phyloP scores from a whole-genome alignment of 2,329 filamentous ascomycete genomes.

The Phaeomoniella chlamydospora region DNA sequence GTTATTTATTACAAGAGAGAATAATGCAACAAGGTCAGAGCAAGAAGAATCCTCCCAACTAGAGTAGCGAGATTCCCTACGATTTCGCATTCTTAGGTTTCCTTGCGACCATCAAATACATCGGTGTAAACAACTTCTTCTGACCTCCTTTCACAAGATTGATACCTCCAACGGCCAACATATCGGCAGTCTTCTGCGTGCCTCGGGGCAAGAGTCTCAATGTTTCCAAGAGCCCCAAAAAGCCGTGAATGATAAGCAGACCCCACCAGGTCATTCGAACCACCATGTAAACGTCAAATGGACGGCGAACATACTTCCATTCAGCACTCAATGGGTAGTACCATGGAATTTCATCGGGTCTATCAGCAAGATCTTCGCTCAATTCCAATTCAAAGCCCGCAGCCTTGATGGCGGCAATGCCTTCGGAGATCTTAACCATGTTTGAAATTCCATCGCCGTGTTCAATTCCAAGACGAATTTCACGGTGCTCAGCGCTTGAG shows the following conservation, averaged over 20 bases:
- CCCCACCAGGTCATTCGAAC: slow-evolving; percentile 85
- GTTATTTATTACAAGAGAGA: no score
- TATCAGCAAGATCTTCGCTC: slow-evolving; percentile 74
- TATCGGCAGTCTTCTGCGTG: slow-evolving; percentile 90
- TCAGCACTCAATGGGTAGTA: slow-evolving; percentile 86
- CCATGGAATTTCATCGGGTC: slow-evolving; percentile 68
- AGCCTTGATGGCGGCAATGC: slow-evolving; percentile 64
- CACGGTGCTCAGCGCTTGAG: slow-evolving; percentile 68
- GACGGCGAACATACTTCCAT: slow-evolving; percentile 65
- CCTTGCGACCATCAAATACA: slow-evolving; percentile 92
- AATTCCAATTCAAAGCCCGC: slow-evolving; percentile 75
- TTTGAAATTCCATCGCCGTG: slow-evolving; percentile 93
- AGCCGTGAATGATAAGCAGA: slow-evolving; percentile 57
- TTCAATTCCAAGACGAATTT: slow-evolving; percentile 89
- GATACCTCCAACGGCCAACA: slow-evolving; percentile 67
- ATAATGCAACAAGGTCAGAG: no score
- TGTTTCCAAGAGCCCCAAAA: slow-evolving; percentile 63
- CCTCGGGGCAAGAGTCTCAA: slow-evolving; percentile 63
- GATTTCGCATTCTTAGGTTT: slow-evolving; percentile 43
- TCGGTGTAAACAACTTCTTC: slow-evolving; percentile 91
- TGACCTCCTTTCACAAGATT: slow-evolving; percentile 73
- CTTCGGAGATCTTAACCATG: slow-evolving; percentile 82
- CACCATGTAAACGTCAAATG: slow-evolving; percentile 60
- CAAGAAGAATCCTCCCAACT: no score
- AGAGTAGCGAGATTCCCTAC: background rate